Conservation (phyloP, 345 rosid species). For the Lepidium didymum region DNA sequence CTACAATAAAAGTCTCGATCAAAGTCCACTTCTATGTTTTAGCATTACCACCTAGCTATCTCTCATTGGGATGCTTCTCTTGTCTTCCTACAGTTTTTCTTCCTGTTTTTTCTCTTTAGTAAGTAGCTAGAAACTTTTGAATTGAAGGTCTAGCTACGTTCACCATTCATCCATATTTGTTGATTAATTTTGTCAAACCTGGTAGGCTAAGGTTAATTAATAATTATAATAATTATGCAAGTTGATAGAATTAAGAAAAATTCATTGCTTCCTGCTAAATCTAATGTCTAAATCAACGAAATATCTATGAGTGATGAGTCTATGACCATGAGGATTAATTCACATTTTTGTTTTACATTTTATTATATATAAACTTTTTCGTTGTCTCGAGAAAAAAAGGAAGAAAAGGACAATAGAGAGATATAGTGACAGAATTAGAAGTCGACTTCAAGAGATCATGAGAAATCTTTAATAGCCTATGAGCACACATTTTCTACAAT, state of each 20-base stretch:
- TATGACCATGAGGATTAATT: neutral
- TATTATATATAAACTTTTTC: neutral
- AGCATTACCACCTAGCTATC: constrained; percentile 6
- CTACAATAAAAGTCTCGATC: constrained; percentile 17
- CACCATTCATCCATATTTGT: neutral
- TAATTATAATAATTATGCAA: neutral
- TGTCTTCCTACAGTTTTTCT: constrained; percentile 13
- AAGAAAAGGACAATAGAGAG: constrained; percentile 19
- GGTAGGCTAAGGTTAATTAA: constrained; percentile 13
- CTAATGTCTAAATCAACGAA: constrained; percentile 14
- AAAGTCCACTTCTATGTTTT: constrained; percentile 32
- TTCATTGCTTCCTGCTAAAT: constrained; percentile 6
- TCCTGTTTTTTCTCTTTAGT: no score
- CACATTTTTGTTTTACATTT: neutral
- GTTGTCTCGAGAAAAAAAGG: neutral
- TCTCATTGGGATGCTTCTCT: constrained; percentile 44
- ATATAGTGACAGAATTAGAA: constrained; percentile 35
- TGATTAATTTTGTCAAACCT: constrained; percentile 11
- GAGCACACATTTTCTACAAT: constrained; percentile 18
- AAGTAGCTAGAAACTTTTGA: neutral
- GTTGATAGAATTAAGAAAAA: constrained; percentile 11
- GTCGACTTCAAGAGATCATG: constrained; percentile 34
- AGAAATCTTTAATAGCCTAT: constrained; percentile 42
- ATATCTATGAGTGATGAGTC: neutral
- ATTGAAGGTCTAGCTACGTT: neutral